Conservation (phyloP, 495 filamentous ascomycete species). For the Cairneyella variabilis region DNA sequence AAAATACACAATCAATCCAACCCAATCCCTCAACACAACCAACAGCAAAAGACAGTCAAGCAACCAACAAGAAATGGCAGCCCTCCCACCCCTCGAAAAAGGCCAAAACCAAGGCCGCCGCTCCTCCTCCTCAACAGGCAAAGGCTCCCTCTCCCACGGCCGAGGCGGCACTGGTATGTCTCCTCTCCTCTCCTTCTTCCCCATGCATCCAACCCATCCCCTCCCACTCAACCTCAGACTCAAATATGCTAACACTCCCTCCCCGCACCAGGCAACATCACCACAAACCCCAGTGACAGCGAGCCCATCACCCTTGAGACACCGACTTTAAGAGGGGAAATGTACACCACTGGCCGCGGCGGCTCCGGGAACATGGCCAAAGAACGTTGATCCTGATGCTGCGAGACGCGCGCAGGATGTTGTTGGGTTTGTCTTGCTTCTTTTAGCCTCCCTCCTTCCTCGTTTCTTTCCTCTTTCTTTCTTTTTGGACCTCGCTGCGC, state of each 20-base stretch:
- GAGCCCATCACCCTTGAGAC: slow-evolving; percentile 65
- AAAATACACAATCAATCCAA: no score
- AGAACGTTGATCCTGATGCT: slow-evolving; percentile 60
- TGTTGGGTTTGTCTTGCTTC: slow-evolving; percentile 41
- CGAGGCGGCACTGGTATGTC: slow-evolving; percentile 19
- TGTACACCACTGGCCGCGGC: slow-evolving; percentile 75
- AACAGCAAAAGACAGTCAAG: no score
- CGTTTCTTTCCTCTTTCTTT: not conserved
- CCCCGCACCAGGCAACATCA: slow-evolving; percentile 64
- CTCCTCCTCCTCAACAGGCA: slow-evolving; percentile 2
- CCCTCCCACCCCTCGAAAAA: not conserved
- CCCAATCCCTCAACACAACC: no score
- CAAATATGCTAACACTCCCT: not conserved
- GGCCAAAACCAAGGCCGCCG: not conserved
- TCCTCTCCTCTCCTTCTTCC: not conserved
- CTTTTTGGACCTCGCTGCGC: not conserved
- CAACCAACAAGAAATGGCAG: slow-evolving; percentile 4
- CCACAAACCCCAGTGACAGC: slow-evolving; percentile 44
- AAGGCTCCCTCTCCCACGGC: slow-evolving; percentile 8
- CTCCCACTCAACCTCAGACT: not conserved
- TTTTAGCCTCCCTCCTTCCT: slow-evolving; percentile 13
- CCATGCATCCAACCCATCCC: not conserved
- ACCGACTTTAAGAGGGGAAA: slow-evolving; percentile 73
- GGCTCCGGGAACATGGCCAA: slow-evolving; percentile 69
- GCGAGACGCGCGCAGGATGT: slow-evolving; percentile 83